phyloP scores from a whole-genome alignment of 2,329 filamentous ascomycete genomes.

The Stachybotrys chlorohalonatus region DNA sequence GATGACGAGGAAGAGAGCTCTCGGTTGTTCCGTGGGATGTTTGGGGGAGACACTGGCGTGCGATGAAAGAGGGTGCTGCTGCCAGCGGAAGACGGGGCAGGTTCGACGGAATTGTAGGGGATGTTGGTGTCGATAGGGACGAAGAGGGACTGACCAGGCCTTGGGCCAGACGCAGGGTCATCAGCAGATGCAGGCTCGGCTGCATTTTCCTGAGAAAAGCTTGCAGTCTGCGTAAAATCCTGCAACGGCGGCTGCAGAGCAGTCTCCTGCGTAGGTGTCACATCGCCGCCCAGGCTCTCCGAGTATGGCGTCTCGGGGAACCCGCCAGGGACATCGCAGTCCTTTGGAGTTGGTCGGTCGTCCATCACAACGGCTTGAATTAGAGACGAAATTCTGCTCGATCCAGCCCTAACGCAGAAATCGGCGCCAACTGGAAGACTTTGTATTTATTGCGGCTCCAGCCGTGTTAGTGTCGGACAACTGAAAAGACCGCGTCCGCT shows the following conservation, averaged over 20 bases:
- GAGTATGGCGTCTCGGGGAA: slow-evolving; percentile 17
- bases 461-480: no score
- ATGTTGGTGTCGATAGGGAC: background rate
- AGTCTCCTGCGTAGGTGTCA: background rate
- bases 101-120: background rate
- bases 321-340: slow-evolving; percentile 21
- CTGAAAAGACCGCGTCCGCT: background rate
- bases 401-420: no score
- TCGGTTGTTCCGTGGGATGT: no score
- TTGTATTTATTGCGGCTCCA: no score
- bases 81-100: background rate
- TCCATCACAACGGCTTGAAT: slow-evolving; percentile 11
- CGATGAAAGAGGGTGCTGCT: background rate
- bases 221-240: background rate
- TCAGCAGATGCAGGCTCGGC: no score
- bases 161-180: no score
- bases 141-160: background rate
- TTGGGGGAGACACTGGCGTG: background rate
- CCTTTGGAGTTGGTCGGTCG: slow-evolving; percentile 16
- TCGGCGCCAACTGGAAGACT: no score
- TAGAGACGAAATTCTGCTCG: no score
- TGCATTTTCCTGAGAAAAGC: no score
- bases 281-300: background rate
- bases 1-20: background rate
- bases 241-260: background rate